Base-by-base conservation (phyloP, 1,284 basidiomycete species). In the Inonotus hispidus region DNA sequence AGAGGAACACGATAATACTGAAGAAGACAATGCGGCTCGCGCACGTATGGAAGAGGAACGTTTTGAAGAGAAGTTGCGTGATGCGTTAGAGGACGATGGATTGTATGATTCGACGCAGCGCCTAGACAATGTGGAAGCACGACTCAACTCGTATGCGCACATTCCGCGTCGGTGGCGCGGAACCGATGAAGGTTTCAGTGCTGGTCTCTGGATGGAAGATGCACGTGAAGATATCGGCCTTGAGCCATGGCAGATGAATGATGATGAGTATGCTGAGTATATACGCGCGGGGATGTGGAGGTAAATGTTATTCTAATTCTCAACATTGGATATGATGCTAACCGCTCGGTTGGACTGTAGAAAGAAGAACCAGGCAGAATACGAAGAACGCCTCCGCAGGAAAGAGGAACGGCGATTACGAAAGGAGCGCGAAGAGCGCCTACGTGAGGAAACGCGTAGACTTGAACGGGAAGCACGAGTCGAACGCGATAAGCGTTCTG, bases 231-330 rank as follows among this genome's bases (percentile, higher is more conserved):
- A 77, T 1, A 64, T 76, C 27, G 75, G 73, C 38, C 66, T 78
- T 25, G 76, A 89, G 65, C 86, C 87, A 16, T 74, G 71, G 32
- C 67, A 74, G 62, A 86, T 93, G 87, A 87, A 89, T 66, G 90
- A 92, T n/a, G 88, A 93, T 64, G 85, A 90, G 65, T 93, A 93
- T 66, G 83, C 85, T 2, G 90, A 93, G 68, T 92, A 88, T 84
- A 73, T 93, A 38, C 74, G 91, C 62, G 73, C 79, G 46, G 89
- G 88, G 35, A 93, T 93, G 87, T 92, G 89, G 78, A 82, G 82
- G 85, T 85, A n/a, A n/a, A n/a, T n/a, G n/a, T 66, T 53, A 84
- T 74, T 21, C 45, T 61, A 32, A n/a, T 46, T 53, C 3, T 1
- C 56, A 23, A 56, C 50, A 32, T 57, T 27, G 39, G 50, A 14